Conservation (phyloP, 2,329 filamentous ascomycete species). For the Dothidotthia symphoricarpi region DNA sequence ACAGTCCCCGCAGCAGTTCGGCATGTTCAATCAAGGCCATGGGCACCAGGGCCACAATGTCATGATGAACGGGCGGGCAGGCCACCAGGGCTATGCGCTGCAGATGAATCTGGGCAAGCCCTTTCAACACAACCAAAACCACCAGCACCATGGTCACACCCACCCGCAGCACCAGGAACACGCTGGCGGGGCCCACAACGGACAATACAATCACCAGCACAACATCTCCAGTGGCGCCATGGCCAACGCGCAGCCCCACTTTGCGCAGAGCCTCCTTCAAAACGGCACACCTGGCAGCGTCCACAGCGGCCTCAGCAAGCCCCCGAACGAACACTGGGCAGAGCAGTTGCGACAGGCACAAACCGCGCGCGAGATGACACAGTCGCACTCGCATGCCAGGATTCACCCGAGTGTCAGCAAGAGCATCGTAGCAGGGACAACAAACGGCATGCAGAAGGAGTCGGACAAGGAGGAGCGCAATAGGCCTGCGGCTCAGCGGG, state of each 20-base stretch:
- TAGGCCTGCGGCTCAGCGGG: constrained; percentile 60
- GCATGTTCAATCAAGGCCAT: constrained; percentile 70
- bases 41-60: constrained; percentile 68
- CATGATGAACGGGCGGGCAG: constrained; percentile 70
- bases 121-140: constrained; percentile 59
- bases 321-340: constrained; percentile 74
- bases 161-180: constrained; percentile 63
- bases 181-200: constrained; percentile 49
- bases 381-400: constrained; percentile 73
- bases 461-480: constrained; percentile 60
- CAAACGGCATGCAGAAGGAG: constrained; percentile 51
- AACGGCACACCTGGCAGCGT: constrained; percentile 58
- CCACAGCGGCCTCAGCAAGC: constrained; percentile 58
- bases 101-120: constrained; percentile 67
- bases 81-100: constrained; percentile 54
- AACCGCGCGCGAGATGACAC: constrained; percentile 66
- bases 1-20: constrained; percentile 51
- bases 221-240: constrained; percentile 62
- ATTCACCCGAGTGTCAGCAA: constrained; percentile 69
- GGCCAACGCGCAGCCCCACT: constrained; percentile 63
- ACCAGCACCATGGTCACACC: constrained; percentile 52
- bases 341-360: constrained; percentile 81
- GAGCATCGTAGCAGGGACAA: constrained; percentile 57
- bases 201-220: constrained; percentile 61
- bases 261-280: constrained; percentile 58